Evolutionary conservation across 495 filamentous ascomycete genomes (phyloP).

Genomic region (Hypoxylon fragiforme): DNA sequence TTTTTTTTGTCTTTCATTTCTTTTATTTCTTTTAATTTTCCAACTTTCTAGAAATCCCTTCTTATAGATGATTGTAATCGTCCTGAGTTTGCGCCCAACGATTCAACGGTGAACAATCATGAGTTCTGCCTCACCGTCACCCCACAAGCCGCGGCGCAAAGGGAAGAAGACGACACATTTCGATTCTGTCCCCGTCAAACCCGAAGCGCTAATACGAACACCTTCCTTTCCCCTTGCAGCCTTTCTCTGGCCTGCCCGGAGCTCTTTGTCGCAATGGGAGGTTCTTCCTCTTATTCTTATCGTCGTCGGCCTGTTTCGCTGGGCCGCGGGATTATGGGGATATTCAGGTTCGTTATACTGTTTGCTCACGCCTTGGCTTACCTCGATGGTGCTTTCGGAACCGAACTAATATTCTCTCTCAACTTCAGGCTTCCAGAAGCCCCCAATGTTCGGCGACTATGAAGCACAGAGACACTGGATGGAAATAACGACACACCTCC

Average conservation of each 20-base stretch:
- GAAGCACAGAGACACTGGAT: slow-evolving; percentile 99
- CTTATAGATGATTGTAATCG: too few relatives aligned
- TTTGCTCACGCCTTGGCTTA: background rate
- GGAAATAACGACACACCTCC: slow-evolving; percentile 89
- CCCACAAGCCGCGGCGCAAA: slow-evolving; percentile 57
- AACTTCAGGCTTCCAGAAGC: slow-evolving; percentile 67
- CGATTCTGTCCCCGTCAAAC: slow-evolving; percentile 28
- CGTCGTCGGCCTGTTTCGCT: slow-evolving; percentile 87
- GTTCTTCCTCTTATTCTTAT: slow-evolving; percentile 84
- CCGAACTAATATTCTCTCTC: slow-evolving; percentile 5
- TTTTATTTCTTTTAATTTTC: too few relatives aligned
- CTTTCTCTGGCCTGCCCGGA: slow-evolving; percentile 87
- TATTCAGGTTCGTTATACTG: slow-evolving; percentile 71
- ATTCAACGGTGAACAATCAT: slow-evolving; percentile 43
- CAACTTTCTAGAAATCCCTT: too few relatives aligned
- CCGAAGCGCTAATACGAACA: slow-evolving; percentile 43
- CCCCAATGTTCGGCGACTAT: slow-evolving; percentile 95
- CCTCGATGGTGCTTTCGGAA: background rate
- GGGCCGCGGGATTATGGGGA: slow-evolving; percentile 88
- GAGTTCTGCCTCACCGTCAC: slow-evolving; percentile 46
- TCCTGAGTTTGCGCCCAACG: background rate
- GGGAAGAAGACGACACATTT: slow-evolving; percentile 44
- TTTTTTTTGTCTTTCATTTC: too few relatives aligned
- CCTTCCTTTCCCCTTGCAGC: slow-evolving; percentile 83
- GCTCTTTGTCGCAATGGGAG: slow-evolving; percentile 88